Percentiles rank a stretch among this genome's conserved stretches.
phyloP scores from a whole-genome alignment of 2,329 filamentous ascomycete species.

The Trichoderma sp. region DNA sequence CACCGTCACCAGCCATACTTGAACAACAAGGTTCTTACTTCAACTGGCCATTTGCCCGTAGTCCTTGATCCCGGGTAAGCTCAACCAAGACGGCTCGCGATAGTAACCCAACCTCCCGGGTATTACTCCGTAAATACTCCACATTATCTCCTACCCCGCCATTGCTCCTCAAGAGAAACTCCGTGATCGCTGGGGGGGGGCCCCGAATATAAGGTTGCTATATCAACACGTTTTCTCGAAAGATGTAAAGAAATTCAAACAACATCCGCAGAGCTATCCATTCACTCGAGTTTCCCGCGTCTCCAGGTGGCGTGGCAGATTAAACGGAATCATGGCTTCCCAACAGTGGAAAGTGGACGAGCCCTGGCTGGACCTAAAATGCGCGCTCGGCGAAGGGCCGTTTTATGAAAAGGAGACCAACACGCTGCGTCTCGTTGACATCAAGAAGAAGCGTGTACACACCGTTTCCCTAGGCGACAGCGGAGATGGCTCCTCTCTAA shows the following conservation, averaged over 20 bases:
- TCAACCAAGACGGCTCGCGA: not conserved
- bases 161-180: slow-evolving; percentile 13
- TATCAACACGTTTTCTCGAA: not conserved
- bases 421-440: slow-evolving; percentile 75
- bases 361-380: slow-evolving; percentile 59
- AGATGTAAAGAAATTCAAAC: not conserved
- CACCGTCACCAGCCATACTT: not conserved
- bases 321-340: slow-evolving; percentile 22
- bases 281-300: not conserved
- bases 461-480: slow-evolving; percentile 63
- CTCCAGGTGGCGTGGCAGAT: not conserved
- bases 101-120: not conserved
- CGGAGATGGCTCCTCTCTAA: slow-evolving; percentile 61
- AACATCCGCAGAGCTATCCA: not conserved
- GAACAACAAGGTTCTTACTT: not conserved
- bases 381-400: slow-evolving; percentile 69
- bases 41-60: not conserved
- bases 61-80: not conserved
- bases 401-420: slow-evolving; percentile 66
- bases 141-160: slow-evolving; percentile 17
- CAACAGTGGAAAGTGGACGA: slow-evolving; percentile 51
- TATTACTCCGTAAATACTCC: slow-evolving; percentile 12
- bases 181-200: not conserved
- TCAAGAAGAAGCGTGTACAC: slow-evolving; percentile 73
- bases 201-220: not conserved